Conservation (phyloP, 2,329 filamentous ascomycete species). For the Calonectria henricotiae region DNA sequence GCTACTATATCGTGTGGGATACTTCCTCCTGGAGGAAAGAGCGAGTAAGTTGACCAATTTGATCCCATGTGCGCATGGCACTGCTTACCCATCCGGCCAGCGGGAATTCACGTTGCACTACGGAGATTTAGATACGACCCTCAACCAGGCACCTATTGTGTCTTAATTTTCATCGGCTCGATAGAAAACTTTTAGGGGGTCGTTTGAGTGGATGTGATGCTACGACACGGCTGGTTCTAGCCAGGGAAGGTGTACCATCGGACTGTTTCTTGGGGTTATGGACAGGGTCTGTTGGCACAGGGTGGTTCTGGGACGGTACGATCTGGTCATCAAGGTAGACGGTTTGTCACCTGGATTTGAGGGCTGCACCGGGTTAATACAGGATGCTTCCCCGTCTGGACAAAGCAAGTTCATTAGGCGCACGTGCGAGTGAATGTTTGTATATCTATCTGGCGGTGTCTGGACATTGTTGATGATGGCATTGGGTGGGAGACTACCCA, state of each 20-base stretch:
- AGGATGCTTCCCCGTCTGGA: slow-evolving; percentile 51
- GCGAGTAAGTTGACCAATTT: slow-evolving; percentile 65
- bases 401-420: slow-evolving; percentile 22
- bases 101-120: slow-evolving; percentile 76
- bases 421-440: slow-evolving; percentile 28
- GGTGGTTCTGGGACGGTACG: slow-evolving; percentile 53
- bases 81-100: slow-evolving; percentile 57
- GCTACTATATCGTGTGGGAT: slow-evolving; percentile 79
- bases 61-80: not conserved
- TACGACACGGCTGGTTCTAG: slow-evolving; percentile 44
- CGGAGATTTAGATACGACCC: slow-evolving; percentile 72
- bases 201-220: slow-evolving; percentile 34
- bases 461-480: slow-evolving; percentile 5
- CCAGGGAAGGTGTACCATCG: slow-evolving; percentile 47
- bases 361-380: slow-evolving; percentile 49
- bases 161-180: slow-evolving; percentile 45
- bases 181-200: slow-evolving; percentile 34
- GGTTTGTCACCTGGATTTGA: slow-evolving; percentile 50
- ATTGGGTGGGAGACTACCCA: slow-evolving; percentile 1
- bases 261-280: slow-evolving; percentile 55
- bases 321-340: slow-evolving; percentile 51
- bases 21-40: slow-evolving; percentile 75
- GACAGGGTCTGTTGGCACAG: slow-evolving; percentile 53
- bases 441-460: slow-evolving; percentile 16
- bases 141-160: slow-evolving; percentile 55